phyloP scores from a whole-genome alignment of 1,284 basidiomycete species.

The Neotropicomus parvogracilis region DNA sequence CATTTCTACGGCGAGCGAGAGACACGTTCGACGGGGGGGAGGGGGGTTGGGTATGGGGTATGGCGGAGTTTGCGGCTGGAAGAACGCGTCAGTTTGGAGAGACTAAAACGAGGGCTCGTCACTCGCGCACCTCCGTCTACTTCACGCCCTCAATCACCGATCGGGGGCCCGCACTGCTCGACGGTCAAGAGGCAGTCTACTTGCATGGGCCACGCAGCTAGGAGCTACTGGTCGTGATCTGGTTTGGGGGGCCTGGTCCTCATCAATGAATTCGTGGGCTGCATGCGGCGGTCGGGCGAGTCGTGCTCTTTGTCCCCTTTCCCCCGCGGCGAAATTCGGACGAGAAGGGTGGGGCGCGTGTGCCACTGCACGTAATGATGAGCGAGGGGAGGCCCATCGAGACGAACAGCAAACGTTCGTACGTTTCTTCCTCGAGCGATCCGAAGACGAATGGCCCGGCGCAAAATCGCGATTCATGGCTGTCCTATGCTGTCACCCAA shows the following conservation, averaged over 20 bases:
- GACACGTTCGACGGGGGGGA: not conserved
- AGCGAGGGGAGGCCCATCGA: slow-evolving; percentile 2
- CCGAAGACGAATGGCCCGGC: slow-evolving; percentile 6
- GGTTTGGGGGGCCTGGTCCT: slow-evolving; percentile 3
- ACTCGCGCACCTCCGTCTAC: slow-evolving; percentile 6
- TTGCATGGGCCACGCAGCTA: not conserved
- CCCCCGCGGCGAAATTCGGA: slow-evolving; percentile 2
- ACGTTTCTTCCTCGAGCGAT: slow-evolving; percentile 15
- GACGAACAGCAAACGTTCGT: not conserved
- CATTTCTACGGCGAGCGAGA: slow-evolving; percentile 2
- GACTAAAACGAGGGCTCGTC: not conserved
- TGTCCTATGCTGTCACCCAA: slow-evolving; percentile 9
- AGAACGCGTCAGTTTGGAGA: slow-evolving; percentile 2
- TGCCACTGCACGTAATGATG: slow-evolving; percentile 9
- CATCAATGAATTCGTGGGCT: not conserved
- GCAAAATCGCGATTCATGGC: slow-evolving; percentile 3
- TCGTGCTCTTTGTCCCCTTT: not conserved
- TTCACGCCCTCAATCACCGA: not conserved
- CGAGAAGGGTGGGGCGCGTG: slow-evolving; percentile 1
- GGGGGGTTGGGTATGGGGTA: too few species aligned
- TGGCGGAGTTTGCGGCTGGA: slow-evolving; percentile 11
- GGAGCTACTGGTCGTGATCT: not conserved
- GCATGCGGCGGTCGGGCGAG: not conserved
- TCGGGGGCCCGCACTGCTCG: not conserved
- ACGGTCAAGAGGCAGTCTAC: not conserved